These are phyloP conservation scores for Sporothrix brasiliensis DNA, from an alignment of 2,329 filamentous ascomycete species.

Conservation along the genomic window DNA sequence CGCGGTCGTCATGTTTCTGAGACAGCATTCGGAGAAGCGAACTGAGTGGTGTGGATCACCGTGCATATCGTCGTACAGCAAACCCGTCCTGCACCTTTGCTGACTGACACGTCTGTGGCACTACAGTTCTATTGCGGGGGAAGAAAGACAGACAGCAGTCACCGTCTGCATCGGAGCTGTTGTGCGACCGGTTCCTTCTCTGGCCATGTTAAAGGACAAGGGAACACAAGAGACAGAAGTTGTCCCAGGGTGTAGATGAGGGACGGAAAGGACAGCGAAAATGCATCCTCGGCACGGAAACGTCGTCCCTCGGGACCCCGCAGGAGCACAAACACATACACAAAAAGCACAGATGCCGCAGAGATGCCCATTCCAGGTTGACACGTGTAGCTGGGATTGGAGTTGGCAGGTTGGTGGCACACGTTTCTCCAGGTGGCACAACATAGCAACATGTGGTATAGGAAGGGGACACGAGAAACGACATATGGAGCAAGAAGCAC, in stretches of 20 bases:
- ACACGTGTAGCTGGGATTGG: constrained; percentile 26
- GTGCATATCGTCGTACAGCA: neutral
- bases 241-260: neutral
- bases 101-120: neutral
- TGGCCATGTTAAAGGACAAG: neutral
- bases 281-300: neutral
- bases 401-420: constrained; percentile 2
- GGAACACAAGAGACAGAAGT: neutral
- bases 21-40: neutral
- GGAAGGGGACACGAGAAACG: neutral
- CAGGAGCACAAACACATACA: neutral
- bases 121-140: neutral
- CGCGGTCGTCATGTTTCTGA: neutral
- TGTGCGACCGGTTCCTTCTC: neutral
- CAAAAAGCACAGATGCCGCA: neutral
- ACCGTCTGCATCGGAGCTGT: neutral
- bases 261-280: neutral
- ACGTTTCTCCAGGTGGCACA: neutral
- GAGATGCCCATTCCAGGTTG: neutral
- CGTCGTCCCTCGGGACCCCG: neutral
- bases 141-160: too few species aligned
- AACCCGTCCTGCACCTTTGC: neutral
- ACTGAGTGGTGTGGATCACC: neutral
- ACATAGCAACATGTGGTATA: neutral
- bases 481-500: neutral